Conservation (phyloP, 2,329 filamentous ascomycete genomes). For the Cadophora luteo-olivacea region DNA sequence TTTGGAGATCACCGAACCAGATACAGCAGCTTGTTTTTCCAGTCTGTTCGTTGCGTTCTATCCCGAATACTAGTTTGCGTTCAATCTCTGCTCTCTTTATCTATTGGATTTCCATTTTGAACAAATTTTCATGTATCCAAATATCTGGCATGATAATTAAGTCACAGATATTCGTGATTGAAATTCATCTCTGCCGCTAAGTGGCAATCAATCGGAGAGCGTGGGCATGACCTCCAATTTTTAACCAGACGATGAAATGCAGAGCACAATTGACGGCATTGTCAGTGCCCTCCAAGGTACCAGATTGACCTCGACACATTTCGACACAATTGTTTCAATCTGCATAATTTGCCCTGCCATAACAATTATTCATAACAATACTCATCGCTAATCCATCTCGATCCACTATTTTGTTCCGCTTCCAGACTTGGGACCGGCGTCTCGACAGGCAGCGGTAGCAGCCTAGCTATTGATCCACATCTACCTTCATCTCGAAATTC, state of each 20-base stretch:
- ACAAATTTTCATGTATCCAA: no score
- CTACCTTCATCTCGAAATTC: neutral
- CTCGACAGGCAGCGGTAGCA: neutral
- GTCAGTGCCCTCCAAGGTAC: neutral
- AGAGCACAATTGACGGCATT: neutral
- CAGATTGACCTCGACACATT: no score
- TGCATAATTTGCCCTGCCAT: neutral
- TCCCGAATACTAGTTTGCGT: neutral
- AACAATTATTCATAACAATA: no score
- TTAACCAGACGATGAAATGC: neutral
- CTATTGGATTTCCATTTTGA: neutral
- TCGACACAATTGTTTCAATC: neutral
- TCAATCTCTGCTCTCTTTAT: neutral
- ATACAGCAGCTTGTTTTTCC: neutral
- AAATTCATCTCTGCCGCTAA: neutral
- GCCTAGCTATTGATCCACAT: neutral
- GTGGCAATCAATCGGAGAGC: neutral
- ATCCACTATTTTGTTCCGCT: neutral
- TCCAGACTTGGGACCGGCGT: neutral
- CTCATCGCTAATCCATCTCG: neutral
- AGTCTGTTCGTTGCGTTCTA: neutral
- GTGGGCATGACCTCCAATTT: neutral
- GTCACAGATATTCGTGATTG: no score
- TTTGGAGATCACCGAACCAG: neutral
- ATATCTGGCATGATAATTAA: no score